A percentile compares a stretch with the other conserved stretches of the same genome.
phyloP scores from a whole-genome alignment of 2,329 filamentous ascomycete species.

The Aspergillus oerlinghausenensis region DNA sequence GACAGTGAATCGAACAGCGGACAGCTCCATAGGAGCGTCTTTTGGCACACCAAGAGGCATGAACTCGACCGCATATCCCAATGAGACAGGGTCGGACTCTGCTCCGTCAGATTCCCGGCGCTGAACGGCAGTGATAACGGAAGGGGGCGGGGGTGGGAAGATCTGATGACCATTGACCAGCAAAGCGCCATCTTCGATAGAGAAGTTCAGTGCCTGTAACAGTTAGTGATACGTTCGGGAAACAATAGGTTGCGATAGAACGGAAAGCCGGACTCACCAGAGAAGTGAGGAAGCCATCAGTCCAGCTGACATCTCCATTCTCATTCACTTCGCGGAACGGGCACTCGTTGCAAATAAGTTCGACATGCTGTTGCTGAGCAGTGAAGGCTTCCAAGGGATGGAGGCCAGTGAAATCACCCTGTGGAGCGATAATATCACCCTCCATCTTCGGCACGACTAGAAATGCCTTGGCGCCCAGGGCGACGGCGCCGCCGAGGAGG shows the following conservation, averaged over 20 bases:
- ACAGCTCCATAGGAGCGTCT: constrained; percentile 31
- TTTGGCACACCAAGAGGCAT: constrained; percentile 26
- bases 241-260: not conserved
- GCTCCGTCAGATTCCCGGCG: constrained; percentile 32
- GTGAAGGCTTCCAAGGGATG: constrained; percentile 23
- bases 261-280: constrained; percentile 27
- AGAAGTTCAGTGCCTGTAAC: constrained; percentile 33
- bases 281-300: constrained; percentile 31
- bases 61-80: constrained; percentile 43
- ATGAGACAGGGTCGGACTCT: constrained; percentile 31
- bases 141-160: constrained; percentile 33
- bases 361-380: constrained; percentile 24
- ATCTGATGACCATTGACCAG: constrained; percentile 37
- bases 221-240: constrained; percentile 2
- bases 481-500: constrained; percentile 30
- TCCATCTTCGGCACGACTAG: constrained; percentile 35
- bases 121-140: constrained; percentile 30
- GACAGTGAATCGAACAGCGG: constrained; percentile 42
- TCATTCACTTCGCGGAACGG: constrained; percentile 31
- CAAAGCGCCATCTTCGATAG: constrained; percentile 29
- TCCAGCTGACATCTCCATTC: constrained; percentile 28
- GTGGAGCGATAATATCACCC: constrained; percentile 17
- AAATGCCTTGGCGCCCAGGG: constrained; percentile 34
- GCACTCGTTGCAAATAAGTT: constrained; percentile 36
- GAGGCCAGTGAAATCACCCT: constrained; percentile 20